These are phyloP conservation scores for Cercospora sp. DNA, from an alignment of 2,329 filamentous ascomycete genomes.

Conservation along the genomic window DNA sequence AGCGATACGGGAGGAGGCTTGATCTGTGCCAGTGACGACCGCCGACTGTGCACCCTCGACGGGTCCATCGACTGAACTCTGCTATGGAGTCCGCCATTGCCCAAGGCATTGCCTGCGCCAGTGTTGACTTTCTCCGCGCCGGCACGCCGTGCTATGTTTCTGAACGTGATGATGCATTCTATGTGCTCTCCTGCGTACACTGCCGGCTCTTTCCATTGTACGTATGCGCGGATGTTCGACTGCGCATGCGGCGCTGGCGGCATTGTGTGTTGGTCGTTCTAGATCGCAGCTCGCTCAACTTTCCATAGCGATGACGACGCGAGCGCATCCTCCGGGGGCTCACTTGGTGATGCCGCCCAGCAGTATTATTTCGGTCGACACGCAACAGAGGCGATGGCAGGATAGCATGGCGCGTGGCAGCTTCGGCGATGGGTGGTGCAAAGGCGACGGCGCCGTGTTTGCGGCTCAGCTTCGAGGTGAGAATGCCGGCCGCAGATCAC, in stretches of 20 bases:
- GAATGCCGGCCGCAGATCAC: constrained; percentile 5
- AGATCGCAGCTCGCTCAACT: constrained; percentile 19
- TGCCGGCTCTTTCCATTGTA: constrained; percentile 89
- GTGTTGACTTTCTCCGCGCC: constrained; percentile 28
- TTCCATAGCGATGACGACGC: constrained; percentile 14
- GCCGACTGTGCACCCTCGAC: constrained; percentile 29
- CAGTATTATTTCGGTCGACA: neutral
- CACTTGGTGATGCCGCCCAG: neutral
- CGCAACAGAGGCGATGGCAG: neutral
- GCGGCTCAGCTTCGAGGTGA: constrained; percentile 4
- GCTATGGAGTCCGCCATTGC: constrained; percentile 24
- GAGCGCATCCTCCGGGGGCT: constrained; percentile 16
- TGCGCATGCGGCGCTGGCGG: constrained; percentile 20
- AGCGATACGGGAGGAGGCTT: constrained; percentile 16
- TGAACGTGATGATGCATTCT: constrained; percentile 94
- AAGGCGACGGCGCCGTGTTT: neutral
- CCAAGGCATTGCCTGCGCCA: constrained; percentile 34
- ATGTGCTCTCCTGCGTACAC: constrained; percentile 97
- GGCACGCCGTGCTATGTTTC: constrained; percentile 64
- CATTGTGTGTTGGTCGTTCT: constrained; percentile 8
- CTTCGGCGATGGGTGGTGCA: neutral
- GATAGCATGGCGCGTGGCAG: neutral
- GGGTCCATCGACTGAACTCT: constrained; percentile 20
- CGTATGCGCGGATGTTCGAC: constrained; percentile 88
- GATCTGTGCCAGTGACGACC: constrained; percentile 28